Base-by-base conservation (phyloP, 768 basidiomycete genomes). In the Punctularia strigosozonata region DNA sequence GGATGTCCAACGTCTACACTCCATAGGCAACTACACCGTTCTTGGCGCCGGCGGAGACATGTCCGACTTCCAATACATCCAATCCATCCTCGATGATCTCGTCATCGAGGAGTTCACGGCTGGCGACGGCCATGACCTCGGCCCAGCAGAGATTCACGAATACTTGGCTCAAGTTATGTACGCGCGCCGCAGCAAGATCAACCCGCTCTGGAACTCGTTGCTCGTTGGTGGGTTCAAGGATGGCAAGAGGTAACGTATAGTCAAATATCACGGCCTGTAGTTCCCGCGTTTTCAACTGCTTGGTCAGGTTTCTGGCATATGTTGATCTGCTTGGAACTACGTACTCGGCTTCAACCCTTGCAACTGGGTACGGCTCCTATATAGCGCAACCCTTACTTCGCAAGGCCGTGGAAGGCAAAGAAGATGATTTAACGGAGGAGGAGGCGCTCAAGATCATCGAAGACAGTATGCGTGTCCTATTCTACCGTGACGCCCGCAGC, bases 311-410 rank as follows among this genome's bases (percentile, higher is more conserved):
- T 70, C 63, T 98, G 35, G 77, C 89, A 5, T 97, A 80, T 53
- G 92, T 99, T 33, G 94, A 99, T 59, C 69, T 98, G 5, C 69
- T 94, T 17, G 95, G 94, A n/a, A 94, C 90, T 20, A 99, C 95
- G 0, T 98, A 98, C 58, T 71, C 82, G 6, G 78, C 94, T 3
- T 80, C 90, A 12, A 91, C 91, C 4, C 73, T 99, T 17, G 95
- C 92, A 3, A 97, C 95, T 1, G 94, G 95, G 1, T 95, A 87
- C 59, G 95, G 94, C 12, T 71, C 80, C 5, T 80, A 91, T 58
- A 84, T 99, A 38, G 95, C 95, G 5, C 83, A 89, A 50, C 95
- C 95, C 1, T 63, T 99, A 4, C 71, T 99, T 15, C 78, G 95
- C 24, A 82, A 83, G 44, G 89, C 84, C 12, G 89, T 92, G 28